Percentiles rank a stretch among this genome's conserved stretches.
Conservation (phyloP, 768 basidiomycete species). For the Tulasnella sp. region DNA sequence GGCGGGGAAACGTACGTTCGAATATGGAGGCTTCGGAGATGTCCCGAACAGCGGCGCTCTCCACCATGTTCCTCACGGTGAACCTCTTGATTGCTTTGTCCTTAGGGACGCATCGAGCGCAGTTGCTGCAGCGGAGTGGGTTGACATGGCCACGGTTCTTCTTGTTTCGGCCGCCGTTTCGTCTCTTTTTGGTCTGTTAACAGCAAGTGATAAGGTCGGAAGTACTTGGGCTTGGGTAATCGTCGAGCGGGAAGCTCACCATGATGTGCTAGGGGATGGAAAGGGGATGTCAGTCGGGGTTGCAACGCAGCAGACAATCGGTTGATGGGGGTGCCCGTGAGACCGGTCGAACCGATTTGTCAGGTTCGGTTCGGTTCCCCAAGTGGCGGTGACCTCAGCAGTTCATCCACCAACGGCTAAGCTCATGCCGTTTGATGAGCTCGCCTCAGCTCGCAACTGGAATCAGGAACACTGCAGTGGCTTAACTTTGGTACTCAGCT, state of each 20-base stretch:
- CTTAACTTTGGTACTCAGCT: background rate
- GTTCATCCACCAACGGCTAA: background rate
- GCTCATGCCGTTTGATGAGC: background rate
- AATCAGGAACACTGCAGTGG: background rate
- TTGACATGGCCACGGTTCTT: conserved; percentile 95
- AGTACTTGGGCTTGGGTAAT: background rate
- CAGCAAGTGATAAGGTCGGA: background rate
- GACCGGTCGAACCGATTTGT: background rate
- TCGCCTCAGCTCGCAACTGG: background rate
- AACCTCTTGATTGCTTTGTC: conserved; percentile 99
- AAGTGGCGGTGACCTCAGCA: background rate
- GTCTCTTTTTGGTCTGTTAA: conserved; percentile 94
- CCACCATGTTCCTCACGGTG: conserved; percentile 99
- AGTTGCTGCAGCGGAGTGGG: conserved; percentile 98
- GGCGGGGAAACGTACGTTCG: conserved; percentile 55
- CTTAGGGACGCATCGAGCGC: conserved; percentile 95
- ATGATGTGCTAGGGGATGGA: conserved; percentile 12
- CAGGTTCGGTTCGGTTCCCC: background rate
- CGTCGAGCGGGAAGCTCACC: background rate
- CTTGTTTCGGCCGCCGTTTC: conserved; percentile 99
- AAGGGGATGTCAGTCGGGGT: background rate
- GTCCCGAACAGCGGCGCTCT: conserved; percentile 96
- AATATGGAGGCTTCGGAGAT: conserved; percentile 96
- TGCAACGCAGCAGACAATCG: background rate
- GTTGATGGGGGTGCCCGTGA: conserved; percentile 12